These are phyloP conservation scores for Chondrus crispus DNA, from an alignment of 23 red algal genomes.

Conservation along the genomic window DNA sequence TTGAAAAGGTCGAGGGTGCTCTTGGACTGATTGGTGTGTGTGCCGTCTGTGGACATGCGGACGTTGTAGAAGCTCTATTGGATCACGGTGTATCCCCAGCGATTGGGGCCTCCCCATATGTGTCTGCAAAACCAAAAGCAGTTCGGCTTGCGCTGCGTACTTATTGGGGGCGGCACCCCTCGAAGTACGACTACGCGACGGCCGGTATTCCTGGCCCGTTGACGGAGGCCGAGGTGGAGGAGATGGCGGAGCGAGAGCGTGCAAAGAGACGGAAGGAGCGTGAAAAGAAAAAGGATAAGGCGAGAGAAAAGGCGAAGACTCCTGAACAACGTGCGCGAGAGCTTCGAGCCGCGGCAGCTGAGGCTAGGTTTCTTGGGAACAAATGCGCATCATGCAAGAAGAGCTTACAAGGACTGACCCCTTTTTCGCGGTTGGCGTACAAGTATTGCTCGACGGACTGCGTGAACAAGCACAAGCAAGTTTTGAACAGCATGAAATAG, in stretches of 20 bases:
- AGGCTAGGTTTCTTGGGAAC: neutral
- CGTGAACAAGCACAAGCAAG: neutral
- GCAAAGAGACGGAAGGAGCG: neutral
- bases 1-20: neutral
- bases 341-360: conserved; percentile 34
- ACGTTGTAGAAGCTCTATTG: neutral
- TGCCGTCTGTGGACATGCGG: neutral
- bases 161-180: neutral
- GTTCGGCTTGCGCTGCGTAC: neutral
- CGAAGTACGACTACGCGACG: neutral
- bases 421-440: neutral
- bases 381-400: neutral
- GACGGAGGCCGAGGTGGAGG: neutral
- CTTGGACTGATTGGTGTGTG: conserved; percentile 4
- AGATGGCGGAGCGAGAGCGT: neutral
- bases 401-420: neutral
- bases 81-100: neutral
- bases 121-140: neutral
- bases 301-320: neutral
- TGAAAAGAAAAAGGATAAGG: conserved; percentile 12
- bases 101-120: conserved; percentile 9
- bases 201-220: neutral
- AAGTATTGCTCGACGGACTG: neutral
- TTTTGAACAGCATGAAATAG: neutral
- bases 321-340: conserved; percentile 19